Evolutionary conservation across 1,284 basidiomycete species (phyloP), one percentile per base, ranked within the genome.

Genomic region (Ceratobasidium sp.): DNA sequence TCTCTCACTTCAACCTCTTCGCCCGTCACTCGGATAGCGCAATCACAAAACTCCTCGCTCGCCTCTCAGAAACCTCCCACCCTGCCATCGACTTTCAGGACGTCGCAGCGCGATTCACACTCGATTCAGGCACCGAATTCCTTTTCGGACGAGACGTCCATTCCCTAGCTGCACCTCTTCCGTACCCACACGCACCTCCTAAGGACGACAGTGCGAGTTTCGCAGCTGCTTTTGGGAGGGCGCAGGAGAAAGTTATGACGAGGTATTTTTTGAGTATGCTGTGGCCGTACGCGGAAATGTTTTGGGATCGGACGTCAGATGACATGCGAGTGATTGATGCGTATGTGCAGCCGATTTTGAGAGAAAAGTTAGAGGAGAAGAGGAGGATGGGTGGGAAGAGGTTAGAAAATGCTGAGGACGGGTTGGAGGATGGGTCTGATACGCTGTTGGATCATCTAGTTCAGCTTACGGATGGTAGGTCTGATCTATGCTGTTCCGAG

Each of bases 281-380:
- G 10, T 89, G 90, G 63, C 56, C 63, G 10, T 68, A 67, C n/a
- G 2, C 56, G 13, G 93, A 94, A 83, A 80, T 93, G 4, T 88
- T 90, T 80, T 86, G 87, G 28, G 92, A 94, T 82, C 89, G 88
- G 81, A 90, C 89, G 28, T 82, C 85, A 63, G 86, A 86, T 13
- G 87, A 91, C 70, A 87, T 88, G 23, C 84, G 87, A 44, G 87
- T 88, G 4, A 91, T 93, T 78, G 86, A 87, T 76, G 83, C 85
- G 28, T 93, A 89, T 89, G 80, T 93, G 9, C 89, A 92, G 80
- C 92, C 92, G 1, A 85, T 93, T 3, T 90, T 93, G 1, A 81
- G 86, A 73, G 84, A 84, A 13, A 91, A 89, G 0, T 79, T 93
- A 44, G 90, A 90, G 80, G 82, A 80, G n/a, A 83, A 83, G 28